Base-by-base conservation (phyloP, 257 asterid species). In the Prunella vulgaris region DNA sequence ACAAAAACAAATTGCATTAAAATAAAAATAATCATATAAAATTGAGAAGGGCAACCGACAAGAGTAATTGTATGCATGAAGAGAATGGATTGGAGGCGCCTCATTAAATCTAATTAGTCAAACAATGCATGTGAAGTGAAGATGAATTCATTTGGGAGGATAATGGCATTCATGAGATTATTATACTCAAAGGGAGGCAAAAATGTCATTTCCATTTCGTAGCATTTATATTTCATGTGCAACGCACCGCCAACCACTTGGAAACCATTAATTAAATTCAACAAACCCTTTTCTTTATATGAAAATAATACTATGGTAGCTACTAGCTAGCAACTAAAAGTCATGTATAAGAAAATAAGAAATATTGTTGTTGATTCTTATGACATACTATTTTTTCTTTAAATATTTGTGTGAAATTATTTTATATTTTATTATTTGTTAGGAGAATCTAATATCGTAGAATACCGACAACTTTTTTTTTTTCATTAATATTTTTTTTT, bases 61-160 rank as follows among this genome's bases (percentile, higher is more conserved):
- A n/a, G 42, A 64, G 60, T 48, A 40, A 70, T 38, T 13, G 59
- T 3, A 12, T 60, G 60, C 53, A 32, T 32, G 71, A 42, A 28
- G 20, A 70, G 48, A 48, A 61, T 13, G 10, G 18, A n/a, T 17
- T 42, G 14, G 53, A 49, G 49, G 65, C 33, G 66, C 65, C 25
- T 63, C 30, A 69, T 68, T 64, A 38, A 58, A 73, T 69, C 28
- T 12, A 21, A 24, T 7, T 22, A 35, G 51, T 60, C 69, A 73
- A 77, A 68, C n/a, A n/a, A 70, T 57, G 53, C 80, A 77, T 77
- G 84, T 77, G 84, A 77, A 0, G 7, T 33, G 24, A 72, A 63
- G 70, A 72, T 62, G 57, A 62, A 62, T 49, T n/a, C n/a, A n/a
- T n/a, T 73, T 56, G 44, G 48, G 33, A 44, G 2, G 57, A 51